These are phyloP conservation scores for Lathyrus aphaca DNA, from an alignment of 306 rosid genomes.

Conservation along the genomic window DNA sequence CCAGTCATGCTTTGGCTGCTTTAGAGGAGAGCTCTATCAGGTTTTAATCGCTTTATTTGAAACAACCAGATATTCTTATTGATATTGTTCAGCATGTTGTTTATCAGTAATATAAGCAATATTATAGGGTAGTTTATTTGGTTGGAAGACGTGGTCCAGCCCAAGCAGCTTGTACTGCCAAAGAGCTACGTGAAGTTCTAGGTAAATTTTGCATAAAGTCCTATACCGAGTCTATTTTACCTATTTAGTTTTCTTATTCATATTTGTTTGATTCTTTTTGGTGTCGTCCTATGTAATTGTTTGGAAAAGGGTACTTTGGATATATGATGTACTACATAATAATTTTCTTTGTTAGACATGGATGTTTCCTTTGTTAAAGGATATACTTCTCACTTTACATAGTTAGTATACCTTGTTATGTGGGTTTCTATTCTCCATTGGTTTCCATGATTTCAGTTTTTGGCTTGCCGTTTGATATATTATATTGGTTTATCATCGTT, in stretches of 20 bases:
- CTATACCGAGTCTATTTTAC: not conserved
- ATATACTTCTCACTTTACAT: constrained; percentile 18
- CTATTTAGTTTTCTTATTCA: constrained; percentile 13
- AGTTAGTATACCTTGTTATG: constrained; percentile 4
- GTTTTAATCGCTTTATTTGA: constrained; percentile 44
- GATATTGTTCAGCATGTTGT: constrained; percentile 20
- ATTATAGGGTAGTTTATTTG: constrained; percentile 77
- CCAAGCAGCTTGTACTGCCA: constrained; percentile 94
- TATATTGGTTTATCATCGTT: constrained; percentile 32
- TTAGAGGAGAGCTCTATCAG: constrained; percentile 80
- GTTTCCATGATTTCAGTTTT: constrained; percentile 23
- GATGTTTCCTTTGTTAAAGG: constrained; percentile 34
- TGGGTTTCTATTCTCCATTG: constrained; percentile 15
- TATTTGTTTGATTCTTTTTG: constrained; percentile 26
- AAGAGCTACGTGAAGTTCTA: constrained; percentile 89
- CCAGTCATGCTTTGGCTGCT: constrained; percentile 78
- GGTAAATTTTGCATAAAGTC: constrained; percentile 58
- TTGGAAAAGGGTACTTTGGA: constrained; percentile 1
- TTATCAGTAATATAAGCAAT: constrained; percentile 33
- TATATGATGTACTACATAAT: too few relatives aligned
- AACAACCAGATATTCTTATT: constrained; percentile 14
- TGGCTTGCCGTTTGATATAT: constrained; percentile 11
- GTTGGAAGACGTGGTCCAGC: constrained; percentile 99
- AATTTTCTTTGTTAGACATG: constrained; percentile 12
- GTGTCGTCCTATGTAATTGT: constrained; percentile 26